phyloP scores from a whole-genome alignment of 2,329 filamentous ascomycete genomes.

The Penicillium sumatraense region DNA sequence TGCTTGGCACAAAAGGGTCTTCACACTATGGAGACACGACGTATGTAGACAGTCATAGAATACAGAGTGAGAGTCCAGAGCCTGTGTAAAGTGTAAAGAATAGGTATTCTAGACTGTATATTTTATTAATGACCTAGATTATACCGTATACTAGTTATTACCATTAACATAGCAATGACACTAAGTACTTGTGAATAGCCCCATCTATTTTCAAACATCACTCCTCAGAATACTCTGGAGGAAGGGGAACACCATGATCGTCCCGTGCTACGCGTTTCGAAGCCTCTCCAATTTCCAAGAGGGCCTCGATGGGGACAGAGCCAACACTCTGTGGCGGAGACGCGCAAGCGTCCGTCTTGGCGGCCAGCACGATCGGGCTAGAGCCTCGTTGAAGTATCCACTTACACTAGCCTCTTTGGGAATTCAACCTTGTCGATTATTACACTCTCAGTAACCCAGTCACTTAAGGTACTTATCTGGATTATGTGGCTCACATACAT shows the following conservation, averaged over 20 bases:
- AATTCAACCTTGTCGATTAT: slow-evolving; percentile 1
- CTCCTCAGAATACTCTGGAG: too few species aligned
- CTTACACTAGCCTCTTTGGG: slow-evolving; percentile 26
- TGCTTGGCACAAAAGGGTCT: slow-evolving; percentile 1
- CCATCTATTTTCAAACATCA: too few species aligned
- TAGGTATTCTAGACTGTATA: too few species aligned
- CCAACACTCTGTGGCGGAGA: slow-evolving; percentile 31
- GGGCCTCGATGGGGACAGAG: slow-evolving; percentile 11
- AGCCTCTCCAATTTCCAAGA: slow-evolving; percentile 18
- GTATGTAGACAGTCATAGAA: too few species aligned
- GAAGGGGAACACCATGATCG: slow-evolving; percentile 13
- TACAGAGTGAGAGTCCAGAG: too few species aligned
- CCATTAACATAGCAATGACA: too few species aligned
- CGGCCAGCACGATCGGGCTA: slow-evolving; percentile 36
- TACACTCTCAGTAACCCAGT: too few species aligned
- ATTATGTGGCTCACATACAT: neutral
- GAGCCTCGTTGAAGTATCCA: slow-evolving; percentile 27
- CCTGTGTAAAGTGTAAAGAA: too few species aligned
- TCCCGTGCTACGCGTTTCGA: slow-evolving; percentile 22
- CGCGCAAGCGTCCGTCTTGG: slow-evolving; percentile 47
- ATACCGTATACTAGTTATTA: too few species aligned
- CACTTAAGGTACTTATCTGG: neutral
- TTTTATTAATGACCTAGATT: too few species aligned
- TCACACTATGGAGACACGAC: too few species aligned
- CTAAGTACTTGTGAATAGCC: too few species aligned